Evolutionary conservation across 805 yeast genomes (phyloP).

Genomic region (Nakazawaea laoshanensis): DNA sequence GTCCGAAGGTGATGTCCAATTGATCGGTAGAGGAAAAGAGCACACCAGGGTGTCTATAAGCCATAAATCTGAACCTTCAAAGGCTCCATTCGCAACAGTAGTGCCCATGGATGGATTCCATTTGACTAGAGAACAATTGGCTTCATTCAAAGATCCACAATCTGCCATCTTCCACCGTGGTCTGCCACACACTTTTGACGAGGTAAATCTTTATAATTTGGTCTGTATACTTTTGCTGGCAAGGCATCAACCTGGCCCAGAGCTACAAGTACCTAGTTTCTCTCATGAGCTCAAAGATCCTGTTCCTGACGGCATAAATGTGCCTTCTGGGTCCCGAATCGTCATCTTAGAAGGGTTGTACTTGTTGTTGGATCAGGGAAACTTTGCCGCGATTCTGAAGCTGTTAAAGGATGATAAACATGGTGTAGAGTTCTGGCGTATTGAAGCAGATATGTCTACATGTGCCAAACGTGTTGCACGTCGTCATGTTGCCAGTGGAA

Average conservation of each 20-base stretch:
- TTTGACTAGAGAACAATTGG: slow-evolving; percentile 39
- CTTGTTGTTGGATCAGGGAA: slow-evolving; percentile 32
- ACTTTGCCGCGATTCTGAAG: not conserved
- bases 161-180: slow-evolving; percentile 65
- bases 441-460: slow-evolving; percentile 33
- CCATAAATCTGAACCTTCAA: not conserved
- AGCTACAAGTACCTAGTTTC: slow-evolving; percentile 56
- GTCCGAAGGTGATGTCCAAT: not conserved
- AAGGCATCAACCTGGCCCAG: slow-evolving; percentile 18
- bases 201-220: slow-evolving; percentile 31
- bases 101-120: slow-evolving; percentile 79
- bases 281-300: slow-evolving; percentile 76
- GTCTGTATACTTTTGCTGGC: slow-evolving; percentile 22
- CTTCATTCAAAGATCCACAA: slow-evolving; percentile 42
- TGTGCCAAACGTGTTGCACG: slow-evolving; percentile 53
- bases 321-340: slow-evolving; percentile 39
- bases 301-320: slow-evolving; percentile 36
- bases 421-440: slow-evolving; percentile 39
- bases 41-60: slow-evolving; percentile 5
- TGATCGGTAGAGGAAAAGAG: slow-evolving; percentile 6
- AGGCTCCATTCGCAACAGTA: slow-evolving; percentile 28
- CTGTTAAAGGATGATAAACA: not conserved
- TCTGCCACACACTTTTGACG: slow-evolving; percentile 81
- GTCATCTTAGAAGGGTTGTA: slow-evolving; percentile 74
- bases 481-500: slow-evolving; percentile 57